Evolutionary conservation across 2,329 filamentous ascomycete genomes (phyloP).

Genomic region (Penicillium sp.): DNA sequence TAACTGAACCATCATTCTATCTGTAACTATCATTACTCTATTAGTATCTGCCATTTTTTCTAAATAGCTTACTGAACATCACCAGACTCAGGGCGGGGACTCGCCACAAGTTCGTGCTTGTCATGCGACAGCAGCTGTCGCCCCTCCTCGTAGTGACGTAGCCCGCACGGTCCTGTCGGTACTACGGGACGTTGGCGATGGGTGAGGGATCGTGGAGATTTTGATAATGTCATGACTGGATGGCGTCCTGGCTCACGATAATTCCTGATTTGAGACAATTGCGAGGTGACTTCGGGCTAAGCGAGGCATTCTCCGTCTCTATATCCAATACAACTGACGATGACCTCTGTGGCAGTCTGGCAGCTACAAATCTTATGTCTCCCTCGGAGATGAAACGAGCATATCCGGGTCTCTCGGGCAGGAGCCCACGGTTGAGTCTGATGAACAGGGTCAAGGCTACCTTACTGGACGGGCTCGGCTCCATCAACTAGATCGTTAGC

Average conservation of each 20-base stretch:
- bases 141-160: constrained; percentile 1
- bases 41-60: no score
- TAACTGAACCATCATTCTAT: no score
- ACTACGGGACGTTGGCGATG: background rate
- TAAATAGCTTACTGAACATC: no score
- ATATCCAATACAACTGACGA: background rate
- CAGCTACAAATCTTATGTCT: background rate
- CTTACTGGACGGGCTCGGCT: background rate
- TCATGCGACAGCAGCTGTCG: constrained; percentile 4
- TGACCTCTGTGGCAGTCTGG: background rate
- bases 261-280: background rate
- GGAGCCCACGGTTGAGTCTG: background rate
- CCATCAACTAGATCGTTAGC: background rate
- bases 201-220: background rate
- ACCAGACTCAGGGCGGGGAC: constrained; percentile 2
- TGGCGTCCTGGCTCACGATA: background rate
- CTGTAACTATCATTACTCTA: no score
- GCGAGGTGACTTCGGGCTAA: background rate
- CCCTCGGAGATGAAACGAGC: background rate
- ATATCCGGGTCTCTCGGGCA: background rate
- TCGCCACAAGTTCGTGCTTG: constrained; percentile 6
- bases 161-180: background rate
- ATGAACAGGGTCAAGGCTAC: background rate
- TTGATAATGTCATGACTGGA: constrained; percentile 3
- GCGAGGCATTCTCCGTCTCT: background rate